Evolutionary conservation across 2,329 filamentous ascomycete species (phyloP).

Genomic region (Aschersonia sp.): DNA sequence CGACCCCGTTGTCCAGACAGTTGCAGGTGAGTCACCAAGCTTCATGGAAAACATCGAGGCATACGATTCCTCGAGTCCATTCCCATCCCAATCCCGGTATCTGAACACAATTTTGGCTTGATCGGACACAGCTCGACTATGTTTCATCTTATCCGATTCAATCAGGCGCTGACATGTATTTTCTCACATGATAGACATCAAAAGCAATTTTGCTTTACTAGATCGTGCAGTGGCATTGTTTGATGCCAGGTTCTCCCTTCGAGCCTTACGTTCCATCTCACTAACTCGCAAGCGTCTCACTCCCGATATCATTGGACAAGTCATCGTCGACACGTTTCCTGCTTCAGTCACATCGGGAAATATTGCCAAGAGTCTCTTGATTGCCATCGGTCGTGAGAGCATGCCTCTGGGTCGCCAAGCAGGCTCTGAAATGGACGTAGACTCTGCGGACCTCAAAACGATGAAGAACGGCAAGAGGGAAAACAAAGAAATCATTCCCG

Average conservation of each 20-base stretch:
- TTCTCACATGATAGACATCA: conserved; percentile 55
- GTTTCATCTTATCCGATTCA: no score
- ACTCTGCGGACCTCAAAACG: conserved; percentile 40
- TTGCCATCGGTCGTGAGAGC: conserved; percentile 53
- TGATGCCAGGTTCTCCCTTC: conserved; percentile 86
- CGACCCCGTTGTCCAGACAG: conserved; percentile 44
- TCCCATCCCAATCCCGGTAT: no score
- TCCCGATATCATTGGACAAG: conserved; percentile 65
- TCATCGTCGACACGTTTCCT: conserved; percentile 69
- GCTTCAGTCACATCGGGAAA: conserved; percentile 43
- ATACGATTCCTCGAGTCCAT: no score
- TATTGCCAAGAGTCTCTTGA: conserved; percentile 55
- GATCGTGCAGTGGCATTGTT: conserved; percentile 87
- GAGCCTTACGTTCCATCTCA: conserved; percentile 88
- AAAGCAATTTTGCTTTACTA: conserved; percentile 81
- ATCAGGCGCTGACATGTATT: not conserved
- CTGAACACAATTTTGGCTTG: no score
- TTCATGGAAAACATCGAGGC: not conserved
- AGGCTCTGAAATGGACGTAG: conserved; percentile 58
- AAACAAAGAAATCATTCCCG: conserved; percentile 66
- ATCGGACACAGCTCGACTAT: no score
- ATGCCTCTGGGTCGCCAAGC: conserved; percentile 44
- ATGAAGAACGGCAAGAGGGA: conserved; percentile 49
- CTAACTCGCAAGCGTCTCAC: conserved; percentile 85
- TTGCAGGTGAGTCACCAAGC: conserved; percentile 34